A percentile compares a stretch with the other conserved stretches of the same genome.
These are phyloP conservation scores for Ramularia collo-cygni DNA, from an alignment of 2,329 filamentous ascomycete genomes.

Conservation along the genomic window DNA sequence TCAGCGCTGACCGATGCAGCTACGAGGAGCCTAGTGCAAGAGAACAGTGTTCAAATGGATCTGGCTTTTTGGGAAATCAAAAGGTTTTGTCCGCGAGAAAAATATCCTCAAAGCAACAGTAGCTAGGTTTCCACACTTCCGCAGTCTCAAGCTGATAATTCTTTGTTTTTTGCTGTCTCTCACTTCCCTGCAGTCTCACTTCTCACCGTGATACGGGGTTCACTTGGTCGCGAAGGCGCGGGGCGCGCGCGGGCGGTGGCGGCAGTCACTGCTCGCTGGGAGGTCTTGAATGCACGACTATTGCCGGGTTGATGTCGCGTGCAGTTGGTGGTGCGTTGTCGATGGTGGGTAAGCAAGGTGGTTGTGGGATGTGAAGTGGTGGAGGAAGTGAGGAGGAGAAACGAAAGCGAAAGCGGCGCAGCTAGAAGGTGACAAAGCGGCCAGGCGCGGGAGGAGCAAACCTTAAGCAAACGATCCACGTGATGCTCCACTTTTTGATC, in stretches of 20 bases:
- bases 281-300: neutral
- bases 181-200: constrained; percentile 1
- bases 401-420: too few species aligned
- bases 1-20: constrained; percentile 6
- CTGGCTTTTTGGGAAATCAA: too few species aligned
- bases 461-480: too few species aligned
- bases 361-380: neutral
- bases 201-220: neutral
- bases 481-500: too few species aligned
- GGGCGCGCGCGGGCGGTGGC: neutral
- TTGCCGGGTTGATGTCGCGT: neutral
- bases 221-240: neutral
- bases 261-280: neutral
- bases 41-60: too few species aligned
- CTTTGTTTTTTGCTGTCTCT: constrained; percentile 1
- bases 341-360: neutral
- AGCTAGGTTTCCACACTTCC: too few species aligned
- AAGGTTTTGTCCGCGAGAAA: too few species aligned
- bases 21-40: too few species aligned
- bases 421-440: too few species aligned
- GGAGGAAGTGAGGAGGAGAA: neutral
- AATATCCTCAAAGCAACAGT: too few species aligned
- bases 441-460: too few species aligned
- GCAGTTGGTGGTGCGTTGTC: neutral
- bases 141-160: neutral